Conservation (phyloP, 2,329 filamentous ascomycete species). For the Leptographium flavum region DNA sequence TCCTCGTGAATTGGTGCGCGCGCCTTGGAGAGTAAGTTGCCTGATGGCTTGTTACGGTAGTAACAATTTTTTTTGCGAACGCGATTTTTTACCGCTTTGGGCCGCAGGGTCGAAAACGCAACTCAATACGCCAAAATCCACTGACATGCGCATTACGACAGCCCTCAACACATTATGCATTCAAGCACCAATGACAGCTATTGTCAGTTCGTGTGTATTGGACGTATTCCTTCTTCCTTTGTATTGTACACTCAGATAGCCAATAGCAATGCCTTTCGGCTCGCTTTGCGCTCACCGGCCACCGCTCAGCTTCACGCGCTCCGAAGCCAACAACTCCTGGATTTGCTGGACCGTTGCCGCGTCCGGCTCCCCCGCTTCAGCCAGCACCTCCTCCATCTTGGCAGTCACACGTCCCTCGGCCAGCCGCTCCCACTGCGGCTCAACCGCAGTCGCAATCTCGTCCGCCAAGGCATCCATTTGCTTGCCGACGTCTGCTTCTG, state of each 20-base stretch:
- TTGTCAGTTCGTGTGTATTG: too few relatives aligned
- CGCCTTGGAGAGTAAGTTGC: not conserved
- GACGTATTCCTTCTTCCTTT: too few relatives aligned
- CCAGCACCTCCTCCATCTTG: conserved; percentile 43
- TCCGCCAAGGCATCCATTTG: conserved; percentile 34
- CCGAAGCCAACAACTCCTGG: conserved; percentile 18
- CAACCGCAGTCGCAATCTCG: conserved; percentile 26
- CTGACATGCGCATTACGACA: too few relatives aligned
- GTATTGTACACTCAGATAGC: too few relatives aligned
- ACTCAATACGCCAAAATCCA: not conserved
- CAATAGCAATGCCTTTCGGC: too few relatives aligned
- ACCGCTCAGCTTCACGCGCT: conserved; percentile 14
- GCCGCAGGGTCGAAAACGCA: too few relatives aligned
- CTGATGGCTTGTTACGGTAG: not conserved
- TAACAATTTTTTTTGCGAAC: not conserved
- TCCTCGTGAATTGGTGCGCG: too few relatives aligned
- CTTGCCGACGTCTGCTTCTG: conserved; percentile 30
- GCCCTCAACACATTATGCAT: too few relatives aligned
- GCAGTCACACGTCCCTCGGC: conserved; percentile 35
- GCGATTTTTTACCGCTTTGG: not conserved
- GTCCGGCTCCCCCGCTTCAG: conserved; percentile 9
- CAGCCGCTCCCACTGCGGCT: conserved; percentile 40
- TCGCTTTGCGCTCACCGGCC: conserved; percentile 10
- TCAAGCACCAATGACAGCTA: too few relatives aligned
- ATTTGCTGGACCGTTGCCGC: conserved; percentile 37